Evolutionary conservation across 2,329 filamentous ascomycete species (phyloP).

Genomic region (Aureobasidium sp.): DNA sequence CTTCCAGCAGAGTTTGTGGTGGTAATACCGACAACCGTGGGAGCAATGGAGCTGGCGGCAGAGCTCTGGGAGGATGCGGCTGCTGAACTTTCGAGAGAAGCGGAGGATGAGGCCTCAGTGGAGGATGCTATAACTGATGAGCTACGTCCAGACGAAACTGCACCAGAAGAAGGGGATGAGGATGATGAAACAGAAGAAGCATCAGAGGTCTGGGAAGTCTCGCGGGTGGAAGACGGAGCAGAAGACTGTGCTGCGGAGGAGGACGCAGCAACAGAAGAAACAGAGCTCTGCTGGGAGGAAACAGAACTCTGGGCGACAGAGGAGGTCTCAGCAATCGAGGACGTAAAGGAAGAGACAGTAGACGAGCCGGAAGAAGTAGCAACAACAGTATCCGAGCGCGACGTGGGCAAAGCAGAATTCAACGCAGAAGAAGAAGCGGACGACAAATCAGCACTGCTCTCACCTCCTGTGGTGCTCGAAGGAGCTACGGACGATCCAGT

Average conservation of each 20-base stretch:
- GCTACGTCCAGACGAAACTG: slow-evolving; percentile 15
- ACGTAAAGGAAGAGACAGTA: not conserved
- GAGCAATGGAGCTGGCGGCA: slow-evolving; percentile 10
- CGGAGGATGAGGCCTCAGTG: slow-evolving; percentile 1
- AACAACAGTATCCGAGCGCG: slow-evolving; percentile 13
- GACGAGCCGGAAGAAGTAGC: slow-evolving; percentile 12
- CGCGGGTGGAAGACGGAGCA: not conserved
- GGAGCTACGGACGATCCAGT: slow-evolving; percentile 17
- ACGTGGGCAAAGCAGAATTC: slow-evolving; percentile 14
- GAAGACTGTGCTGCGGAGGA: slow-evolving; percentile 10
- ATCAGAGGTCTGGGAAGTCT: slow-evolving; percentile 14
- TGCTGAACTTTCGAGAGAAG: not conserved
- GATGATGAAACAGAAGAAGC: slow-evolving; percentile 15
- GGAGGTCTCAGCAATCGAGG: slow-evolving; percentile 9
- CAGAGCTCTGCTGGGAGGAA: slow-evolving; percentile 5
- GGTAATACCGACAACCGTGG: slow-evolving; percentile 21
- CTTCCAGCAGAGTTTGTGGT: slow-evolving; percentile 23
- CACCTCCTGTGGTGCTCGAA: slow-evolving; percentile 18
- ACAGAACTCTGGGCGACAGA: slow-evolving; percentile 19
- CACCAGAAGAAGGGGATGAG: slow-evolving; percentile 15
- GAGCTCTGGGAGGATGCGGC: slow-evolving; percentile 7
- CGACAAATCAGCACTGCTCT: slow-evolving; percentile 19
- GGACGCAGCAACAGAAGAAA: slow-evolving; percentile 7
- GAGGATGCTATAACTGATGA: slow-evolving; percentile 10
- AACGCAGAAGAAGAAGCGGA: slow-evolving; percentile 16